Percentiles rank a stretch among this genome's conserved stretches.
These are phyloP conservation scores for Paraleonurus japonicus DNA, from an alignment of 257 asterid genomes.

Conservation along the genomic window DNA sequence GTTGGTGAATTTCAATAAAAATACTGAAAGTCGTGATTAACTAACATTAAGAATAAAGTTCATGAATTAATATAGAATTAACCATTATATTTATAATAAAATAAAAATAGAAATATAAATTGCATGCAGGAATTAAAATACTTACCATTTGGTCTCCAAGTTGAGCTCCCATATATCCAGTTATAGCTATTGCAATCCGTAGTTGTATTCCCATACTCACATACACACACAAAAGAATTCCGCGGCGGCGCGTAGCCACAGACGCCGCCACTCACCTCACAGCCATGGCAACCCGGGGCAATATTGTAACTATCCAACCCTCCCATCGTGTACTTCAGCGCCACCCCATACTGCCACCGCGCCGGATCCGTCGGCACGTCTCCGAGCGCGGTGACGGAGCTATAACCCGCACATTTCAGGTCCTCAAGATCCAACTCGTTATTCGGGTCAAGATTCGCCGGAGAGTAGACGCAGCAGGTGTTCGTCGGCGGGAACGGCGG, in stretches of 20 bases:
- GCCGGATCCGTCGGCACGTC: conserved; percentile 30
- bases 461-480: conserved; percentile 37
- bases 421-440: conserved; percentile 22
- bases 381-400: conserved; percentile 26
- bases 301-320: conserved; percentile 25
- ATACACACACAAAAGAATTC: conserved; percentile 28
- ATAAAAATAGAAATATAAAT: no score
- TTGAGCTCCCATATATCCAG: conserved; percentile 28
- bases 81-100: no score
- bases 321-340: conserved; percentile 31
- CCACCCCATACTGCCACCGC: conserved; percentile 33
- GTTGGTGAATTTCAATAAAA: no score
- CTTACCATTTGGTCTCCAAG: background rate
- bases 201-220: conserved; percentile 26
- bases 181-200: conserved; percentile 29
- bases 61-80: no score
- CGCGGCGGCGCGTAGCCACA: conserved; percentile 37
- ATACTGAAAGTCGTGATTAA: no score
- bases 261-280: conserved; percentile 35
- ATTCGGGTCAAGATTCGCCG: conserved; percentile 32
- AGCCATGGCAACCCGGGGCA: conserved; percentile 26
- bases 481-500: conserved; percentile 24
- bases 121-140: no score
- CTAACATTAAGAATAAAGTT: no score
- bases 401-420: conserved; percentile 23